phyloP scores from a whole-genome alignment of 768 basidiomycete genomes.

The Tylopilus sp. region DNA sequence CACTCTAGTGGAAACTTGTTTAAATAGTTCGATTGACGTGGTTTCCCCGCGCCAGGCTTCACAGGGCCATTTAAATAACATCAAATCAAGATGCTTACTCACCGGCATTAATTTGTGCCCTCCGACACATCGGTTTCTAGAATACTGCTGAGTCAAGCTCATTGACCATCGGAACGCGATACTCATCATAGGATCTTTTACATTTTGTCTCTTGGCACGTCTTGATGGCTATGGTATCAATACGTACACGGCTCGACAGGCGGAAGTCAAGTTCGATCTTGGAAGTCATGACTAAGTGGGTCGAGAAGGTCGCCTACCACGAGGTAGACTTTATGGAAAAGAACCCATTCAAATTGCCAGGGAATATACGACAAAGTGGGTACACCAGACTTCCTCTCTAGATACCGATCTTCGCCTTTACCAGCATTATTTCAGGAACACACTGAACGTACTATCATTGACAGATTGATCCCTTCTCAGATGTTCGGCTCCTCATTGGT shows the following conservation, averaged over 20 bases:
- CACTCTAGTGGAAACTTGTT: background rate
- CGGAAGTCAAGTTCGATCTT: too few relatives aligned
- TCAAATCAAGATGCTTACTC: slow-evolving; percentile 3
- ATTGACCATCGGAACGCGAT: background rate
- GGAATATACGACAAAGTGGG: background rate
- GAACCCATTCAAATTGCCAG: background rate
- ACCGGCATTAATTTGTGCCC: slow-evolving; percentile 1
- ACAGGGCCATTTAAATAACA: slow-evolving; percentile 2
- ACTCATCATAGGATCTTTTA: background rate
- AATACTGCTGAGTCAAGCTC: background rate
- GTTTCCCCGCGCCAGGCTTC: slow-evolving; percentile 4
- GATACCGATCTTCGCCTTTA: background rate
- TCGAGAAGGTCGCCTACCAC: background rate
- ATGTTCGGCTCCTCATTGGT: background rate
- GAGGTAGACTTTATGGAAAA: background rate
- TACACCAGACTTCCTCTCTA: background rate
- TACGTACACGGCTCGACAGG: too few relatives aligned
- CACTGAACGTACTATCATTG: too few relatives aligned
- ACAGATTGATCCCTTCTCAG: slow-evolving; percentile 2
- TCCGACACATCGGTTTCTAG: background rate
- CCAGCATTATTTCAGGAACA: background rate
- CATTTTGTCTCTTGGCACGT: background rate
- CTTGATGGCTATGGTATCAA: background rate
- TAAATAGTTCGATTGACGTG: slow-evolving; percentile 2
- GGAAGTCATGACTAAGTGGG: background rate